Percentiles rank a stretch among this genome's conserved stretches.
Evolutionary conservation across 2,329 filamentous ascomycete species (phyloP).

Genomic region (Xylaria multiplex): DNA sequence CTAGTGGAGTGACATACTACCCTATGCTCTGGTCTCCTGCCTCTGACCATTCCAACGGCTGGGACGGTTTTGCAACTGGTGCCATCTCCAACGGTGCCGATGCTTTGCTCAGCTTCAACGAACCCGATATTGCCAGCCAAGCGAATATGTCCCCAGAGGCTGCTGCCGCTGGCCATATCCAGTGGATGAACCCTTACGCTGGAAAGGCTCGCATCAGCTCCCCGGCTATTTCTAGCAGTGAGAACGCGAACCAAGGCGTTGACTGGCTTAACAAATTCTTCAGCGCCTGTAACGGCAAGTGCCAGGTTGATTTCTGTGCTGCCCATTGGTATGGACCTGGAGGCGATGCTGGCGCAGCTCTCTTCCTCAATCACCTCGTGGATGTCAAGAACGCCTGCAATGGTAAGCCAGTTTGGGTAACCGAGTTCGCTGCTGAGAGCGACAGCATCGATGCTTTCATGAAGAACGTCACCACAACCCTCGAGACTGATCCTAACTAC

Average conservation of each 20-base stretch:
- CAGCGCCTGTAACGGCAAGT: conserved; percentile 59
- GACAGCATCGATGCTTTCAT: conserved; percentile 61
- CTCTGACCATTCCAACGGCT: conserved; percentile 57
- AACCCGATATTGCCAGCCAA: conserved; percentile 71
- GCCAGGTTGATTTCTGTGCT: conserved; percentile 68
- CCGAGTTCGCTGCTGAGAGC: conserved; percentile 69
- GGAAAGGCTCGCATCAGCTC: conserved; percentile 64
- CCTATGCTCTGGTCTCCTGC: conserved; percentile 73
- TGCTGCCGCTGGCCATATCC: conserved; percentile 64
- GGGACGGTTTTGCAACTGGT: conserved; percentile 60
- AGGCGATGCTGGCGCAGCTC: conserved; percentile 52
- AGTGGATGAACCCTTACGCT: conserved; percentile 66
- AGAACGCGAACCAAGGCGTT: conserved; percentile 60
- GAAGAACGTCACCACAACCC: conserved; percentile 56
- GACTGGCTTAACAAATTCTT: conserved; percentile 66
- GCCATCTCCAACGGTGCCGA: conserved; percentile 65
- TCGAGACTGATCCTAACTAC: conserved; percentile 57
- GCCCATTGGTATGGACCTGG: conserved; percentile 71
- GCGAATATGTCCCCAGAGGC: conserved; percentile 63
- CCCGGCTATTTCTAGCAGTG: conserved; percentile 71
- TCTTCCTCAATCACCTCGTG: conserved; percentile 65
- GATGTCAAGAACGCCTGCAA: conserved; percentile 58
- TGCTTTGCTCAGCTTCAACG: conserved; percentile 75
- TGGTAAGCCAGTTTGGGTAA: conserved; percentile 68
- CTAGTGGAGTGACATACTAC: conserved; percentile 64